A percentile compares a stretch with the other conserved stretches of the same genome.
Conservation (phyloP, 345 rosid species). For the Pistacia atlantica region DNA sequence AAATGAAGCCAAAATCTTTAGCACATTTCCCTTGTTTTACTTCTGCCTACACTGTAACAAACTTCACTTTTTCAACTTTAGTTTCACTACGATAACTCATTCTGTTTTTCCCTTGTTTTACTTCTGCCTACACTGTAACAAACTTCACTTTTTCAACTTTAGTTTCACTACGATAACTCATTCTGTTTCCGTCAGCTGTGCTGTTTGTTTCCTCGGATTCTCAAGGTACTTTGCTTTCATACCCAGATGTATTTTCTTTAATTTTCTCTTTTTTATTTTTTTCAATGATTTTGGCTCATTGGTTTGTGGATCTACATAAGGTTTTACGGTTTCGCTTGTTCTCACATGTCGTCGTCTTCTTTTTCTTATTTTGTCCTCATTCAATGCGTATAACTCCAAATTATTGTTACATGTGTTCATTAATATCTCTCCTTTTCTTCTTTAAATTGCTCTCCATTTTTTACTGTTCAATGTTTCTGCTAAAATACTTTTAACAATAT, state of each 20-base stretch:
- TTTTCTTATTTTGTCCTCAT: background rate
- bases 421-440: background rate
- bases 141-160: background rate
- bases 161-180: too few relatives aligned
- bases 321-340: background rate
- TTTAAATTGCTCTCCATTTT: background rate
- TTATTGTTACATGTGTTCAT: background rate
- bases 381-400: background rate
- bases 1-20: too few relatives aligned
- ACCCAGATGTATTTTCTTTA: conserved; percentile 1
- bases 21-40: too few relatives aligned
- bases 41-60: too few relatives aligned
- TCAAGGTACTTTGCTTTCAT: background rate
- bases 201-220: background rate
- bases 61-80: too few relatives aligned
- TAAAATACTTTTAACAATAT: background rate
- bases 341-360: background rate
- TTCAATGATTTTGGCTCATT: background rate
- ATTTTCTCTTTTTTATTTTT: background rate
- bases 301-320: background rate
- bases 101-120: too few relatives aligned
- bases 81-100: too few relatives aligned
- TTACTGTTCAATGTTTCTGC: background rate
- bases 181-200: too few relatives aligned
- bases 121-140: background rate